Conservation (phyloP, 1,284 basidiomycete genomes). For the Ustilago xerochloae region DNA sequence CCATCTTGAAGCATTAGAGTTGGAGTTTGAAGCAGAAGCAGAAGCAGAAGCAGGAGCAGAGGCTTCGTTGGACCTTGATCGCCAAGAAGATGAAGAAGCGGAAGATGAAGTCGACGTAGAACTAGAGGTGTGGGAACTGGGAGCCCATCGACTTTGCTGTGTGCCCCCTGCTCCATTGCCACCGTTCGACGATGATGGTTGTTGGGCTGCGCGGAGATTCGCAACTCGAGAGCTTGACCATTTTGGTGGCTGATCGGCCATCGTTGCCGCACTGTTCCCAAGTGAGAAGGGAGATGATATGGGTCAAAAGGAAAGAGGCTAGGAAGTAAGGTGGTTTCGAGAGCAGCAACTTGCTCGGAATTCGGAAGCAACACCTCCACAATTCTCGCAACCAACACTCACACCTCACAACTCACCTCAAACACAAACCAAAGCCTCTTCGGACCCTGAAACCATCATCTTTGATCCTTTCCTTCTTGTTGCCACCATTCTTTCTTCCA, state of each 20-base stretch:
- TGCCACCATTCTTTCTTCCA: neutral
- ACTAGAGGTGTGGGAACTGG: slow-evolving; percentile 1
- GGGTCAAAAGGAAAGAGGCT: neutral
- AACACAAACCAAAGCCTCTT: neutral
- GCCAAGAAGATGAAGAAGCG: slow-evolving; percentile 14
- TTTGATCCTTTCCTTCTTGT: neutral
- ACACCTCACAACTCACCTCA: neutral
- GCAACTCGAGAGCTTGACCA: slow-evolving; percentile 30
- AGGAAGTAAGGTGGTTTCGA: too few relatives aligned
- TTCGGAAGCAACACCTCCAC: slow-evolving; percentile 20
- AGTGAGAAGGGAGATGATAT: neutral
- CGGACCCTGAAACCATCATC: slow-evolving; percentile 15
- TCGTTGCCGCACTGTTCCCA: neutral
- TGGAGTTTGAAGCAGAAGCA: slow-evolving; percentile 4
- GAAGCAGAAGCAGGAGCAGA: neutral
- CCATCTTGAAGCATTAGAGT: neutral
- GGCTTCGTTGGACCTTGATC: neutral
- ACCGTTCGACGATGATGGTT: neutral
- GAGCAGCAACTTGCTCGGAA: too few relatives aligned
- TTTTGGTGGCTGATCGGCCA: slow-evolving; percentile 13
- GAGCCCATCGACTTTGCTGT: slow-evolving; percentile 38
- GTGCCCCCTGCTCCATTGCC: slow-evolving; percentile 3
- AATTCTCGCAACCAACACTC: neutral
- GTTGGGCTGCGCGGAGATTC: neutral
- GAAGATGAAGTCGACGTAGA: neutral